Conservation (phyloP, 768 basidiomycete species). For the Calocybe gangraenosa region DNA sequence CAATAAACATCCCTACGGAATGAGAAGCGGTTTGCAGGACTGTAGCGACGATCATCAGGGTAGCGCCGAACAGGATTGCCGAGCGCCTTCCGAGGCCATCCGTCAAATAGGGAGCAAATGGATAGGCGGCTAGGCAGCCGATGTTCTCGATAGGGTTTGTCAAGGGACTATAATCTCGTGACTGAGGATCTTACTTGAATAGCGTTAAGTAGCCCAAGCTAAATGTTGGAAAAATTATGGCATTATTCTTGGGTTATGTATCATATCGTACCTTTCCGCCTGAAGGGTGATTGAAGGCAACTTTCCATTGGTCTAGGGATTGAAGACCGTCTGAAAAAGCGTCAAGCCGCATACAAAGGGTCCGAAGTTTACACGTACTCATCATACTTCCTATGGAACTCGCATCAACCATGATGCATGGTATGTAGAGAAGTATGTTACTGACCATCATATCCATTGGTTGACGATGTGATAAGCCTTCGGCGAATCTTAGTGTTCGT, state of each 20-base stretch:
- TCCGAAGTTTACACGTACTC: slow-evolving; percentile 29
- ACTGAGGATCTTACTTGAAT: slow-evolving; percentile 41
- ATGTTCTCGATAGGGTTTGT: slow-evolving; percentile 41
- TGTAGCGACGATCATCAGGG: slow-evolving; percentile 55
- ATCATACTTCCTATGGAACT: slow-evolving; percentile 46
- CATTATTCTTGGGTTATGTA: slow-evolving; percentile 7
- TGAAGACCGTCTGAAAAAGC: slow-evolving; percentile 46
- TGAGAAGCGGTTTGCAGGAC: slow-evolving; percentile 56
- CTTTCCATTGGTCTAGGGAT: slow-evolving; percentile 50
- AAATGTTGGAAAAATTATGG: background rate
- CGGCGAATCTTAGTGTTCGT: background rate
- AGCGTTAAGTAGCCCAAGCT: slow-evolving; percentile 37
- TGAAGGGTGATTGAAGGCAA: slow-evolving; percentile 46
- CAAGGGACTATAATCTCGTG: background rate
- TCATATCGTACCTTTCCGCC: slow-evolving; percentile 27
- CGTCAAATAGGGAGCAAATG: slow-evolving; percentile 58
- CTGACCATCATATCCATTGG: slow-evolving; percentile 51
- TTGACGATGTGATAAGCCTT: slow-evolving; percentile 58
- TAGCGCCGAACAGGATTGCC: slow-evolving; percentile 35
- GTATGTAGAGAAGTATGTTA: slow-evolving; percentile 26
- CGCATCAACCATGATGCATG: background rate
- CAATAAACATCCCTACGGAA: slow-evolving; percentile 63
- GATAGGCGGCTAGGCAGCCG: slow-evolving; percentile 53
- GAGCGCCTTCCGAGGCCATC: slow-evolving; percentile 57
- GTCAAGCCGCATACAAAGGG: slow-evolving; percentile 7